These are phyloP conservation scores for Pseudogymnoascus sp. DNA, from an alignment of 2,329 filamentous ascomycete genomes.

Conservation along the genomic window DNA sequence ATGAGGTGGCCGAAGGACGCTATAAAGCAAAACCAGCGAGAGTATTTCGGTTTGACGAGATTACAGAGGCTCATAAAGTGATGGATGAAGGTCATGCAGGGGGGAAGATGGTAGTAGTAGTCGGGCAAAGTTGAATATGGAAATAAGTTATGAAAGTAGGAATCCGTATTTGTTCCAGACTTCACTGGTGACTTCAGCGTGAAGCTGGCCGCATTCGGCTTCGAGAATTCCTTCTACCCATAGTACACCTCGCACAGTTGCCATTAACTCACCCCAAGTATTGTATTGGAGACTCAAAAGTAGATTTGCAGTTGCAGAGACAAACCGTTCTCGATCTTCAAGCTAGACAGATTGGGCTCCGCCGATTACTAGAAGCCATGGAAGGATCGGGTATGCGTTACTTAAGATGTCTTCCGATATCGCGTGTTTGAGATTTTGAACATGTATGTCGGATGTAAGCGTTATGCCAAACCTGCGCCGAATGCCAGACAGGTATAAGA, in stretches of 20 bases:
- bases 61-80: neutral
- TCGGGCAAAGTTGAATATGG: neutral
- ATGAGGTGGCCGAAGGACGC: conserved; percentile 12
- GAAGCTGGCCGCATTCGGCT: conserved; percentile 5
- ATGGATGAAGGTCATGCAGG: neutral
- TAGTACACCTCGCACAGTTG: neutral
- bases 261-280: conserved; percentile 9
- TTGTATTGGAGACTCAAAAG: neutral
- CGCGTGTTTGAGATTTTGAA: conserved; percentile 7
- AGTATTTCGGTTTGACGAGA: neutral
- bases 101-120: neutral
- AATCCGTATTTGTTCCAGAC: neutral
- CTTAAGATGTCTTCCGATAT: neutral
- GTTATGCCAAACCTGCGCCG: conserved; percentile 10
- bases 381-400: neutral
- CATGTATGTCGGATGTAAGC: conserved; percentile 5
- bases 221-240: conserved; percentile 12
- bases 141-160: neutral
- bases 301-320: neutral
- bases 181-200: neutral
- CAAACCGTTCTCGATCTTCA: conserved; percentile 10
- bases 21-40: conserved; percentile 12
- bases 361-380: conserved; percentile 11
- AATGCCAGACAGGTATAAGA: conserved; percentile 10
- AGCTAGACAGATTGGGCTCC: neutral